phyloP scores from a whole-genome alignment of 129 eudicot species.

The Dittrichia graveolens region DNA sequence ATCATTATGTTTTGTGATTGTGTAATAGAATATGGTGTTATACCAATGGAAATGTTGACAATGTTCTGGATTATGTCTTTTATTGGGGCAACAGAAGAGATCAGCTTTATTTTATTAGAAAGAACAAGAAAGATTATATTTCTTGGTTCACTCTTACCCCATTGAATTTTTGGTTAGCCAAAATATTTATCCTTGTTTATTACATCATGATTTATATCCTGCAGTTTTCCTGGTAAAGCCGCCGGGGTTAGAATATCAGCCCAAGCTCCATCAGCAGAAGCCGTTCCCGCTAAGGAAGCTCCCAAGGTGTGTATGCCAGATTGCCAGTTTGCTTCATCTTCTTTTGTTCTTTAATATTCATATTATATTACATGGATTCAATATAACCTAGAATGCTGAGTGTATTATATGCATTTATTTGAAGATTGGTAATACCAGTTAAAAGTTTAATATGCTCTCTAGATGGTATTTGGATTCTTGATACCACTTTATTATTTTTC shows the following conservation, averaged over 20 bases:
- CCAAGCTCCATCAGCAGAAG: slow-evolving; percentile 52
- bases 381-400: not conserved
- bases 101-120: not conserved
- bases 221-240: slow-evolving; percentile 85
- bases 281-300: slow-evolving; percentile 60
- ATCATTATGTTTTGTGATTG: not conserved
- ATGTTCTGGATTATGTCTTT: not conserved
- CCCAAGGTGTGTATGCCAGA: slow-evolving; percentile 40
- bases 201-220: not conserved
- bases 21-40: not conserved
- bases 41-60: not conserved
- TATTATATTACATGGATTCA: not conserved
- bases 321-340: slow-evolving; percentile 8
- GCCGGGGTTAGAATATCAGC: slow-evolving; percentile 59
- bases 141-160: not conserved
- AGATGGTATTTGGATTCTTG: not conserved
- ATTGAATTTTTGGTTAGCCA: not conserved
- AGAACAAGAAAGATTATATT: not conserved
- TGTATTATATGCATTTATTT: not conserved
- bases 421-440: too few relatives aligned
- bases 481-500: too few relatives aligned
- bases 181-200: not conserved
- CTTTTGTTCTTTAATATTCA: not conserved
- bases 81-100: not conserved
- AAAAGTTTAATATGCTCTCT: not conserved